Percentiles rank a stretch among this genome's conserved stretches.
Evolutionary conservation across 768 basidiomycete genomes (phyloP).

Genomic region (Fomitopsis serialis): DNA sequence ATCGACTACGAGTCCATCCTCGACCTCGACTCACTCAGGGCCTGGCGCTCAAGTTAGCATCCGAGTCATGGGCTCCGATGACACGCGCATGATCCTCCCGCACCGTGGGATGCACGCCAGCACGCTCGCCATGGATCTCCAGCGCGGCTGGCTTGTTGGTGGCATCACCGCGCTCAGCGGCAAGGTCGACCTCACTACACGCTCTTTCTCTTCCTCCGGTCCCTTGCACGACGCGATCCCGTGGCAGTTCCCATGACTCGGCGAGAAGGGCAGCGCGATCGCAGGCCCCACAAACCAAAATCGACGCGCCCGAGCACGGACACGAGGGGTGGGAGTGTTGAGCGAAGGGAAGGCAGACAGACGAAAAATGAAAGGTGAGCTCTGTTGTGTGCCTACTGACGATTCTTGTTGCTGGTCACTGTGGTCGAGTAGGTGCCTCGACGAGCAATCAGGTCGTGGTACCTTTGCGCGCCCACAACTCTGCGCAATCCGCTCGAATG

Average conservation of each 20-base stretch:
- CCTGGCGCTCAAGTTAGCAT: no score
- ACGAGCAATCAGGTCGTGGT: no score
- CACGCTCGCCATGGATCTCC: constrained; percentile 38
- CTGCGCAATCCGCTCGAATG: no score
- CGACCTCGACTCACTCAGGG: constrained; percentile 38
- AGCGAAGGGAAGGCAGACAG: no score
- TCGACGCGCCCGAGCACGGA: no score
- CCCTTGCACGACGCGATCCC: constrained; percentile 17
- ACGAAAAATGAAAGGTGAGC: no score
- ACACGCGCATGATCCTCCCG: constrained; percentile 43
- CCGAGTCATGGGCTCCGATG: constrained; percentile 32
- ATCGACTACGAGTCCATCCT: constrained; percentile 41
- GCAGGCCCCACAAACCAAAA: no score
- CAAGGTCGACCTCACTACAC: constrained; percentile 37
- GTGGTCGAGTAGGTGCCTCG: no score
- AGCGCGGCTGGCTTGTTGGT: constrained; percentile 55
- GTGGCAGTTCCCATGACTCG: constrained; percentile 22
- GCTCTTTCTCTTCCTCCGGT: constrained; percentile 25
- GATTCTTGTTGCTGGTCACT: no score
- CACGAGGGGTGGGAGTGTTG: no score
- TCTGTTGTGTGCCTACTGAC: no score
- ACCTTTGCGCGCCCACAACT: no score
- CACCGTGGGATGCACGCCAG: constrained; percentile 35
- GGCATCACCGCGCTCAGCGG: constrained; percentile 49
- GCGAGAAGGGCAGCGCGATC: constrained; percentile 23